Conservation (phyloP, 345 rosid species). For the Brassica juncea region DNA sequence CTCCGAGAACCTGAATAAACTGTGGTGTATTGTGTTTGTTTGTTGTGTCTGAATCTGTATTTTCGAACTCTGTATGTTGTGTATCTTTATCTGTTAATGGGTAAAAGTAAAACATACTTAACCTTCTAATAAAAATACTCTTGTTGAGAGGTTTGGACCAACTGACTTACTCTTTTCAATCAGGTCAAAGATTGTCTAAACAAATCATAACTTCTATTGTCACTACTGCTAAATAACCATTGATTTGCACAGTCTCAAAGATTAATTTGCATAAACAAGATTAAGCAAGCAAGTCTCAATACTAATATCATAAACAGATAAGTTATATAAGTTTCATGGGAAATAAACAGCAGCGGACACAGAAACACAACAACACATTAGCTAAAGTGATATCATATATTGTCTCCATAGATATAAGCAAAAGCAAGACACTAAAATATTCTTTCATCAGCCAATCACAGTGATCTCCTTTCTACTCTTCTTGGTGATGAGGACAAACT, state of each 20-base stretch:
- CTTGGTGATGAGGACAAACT: conserved; percentile 24
- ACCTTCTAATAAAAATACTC: conserved; percentile 17
- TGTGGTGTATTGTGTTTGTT: conserved; percentile 21
- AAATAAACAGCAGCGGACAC: not conserved
- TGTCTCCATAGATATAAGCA: not conserved
- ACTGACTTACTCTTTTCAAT: not conserved
- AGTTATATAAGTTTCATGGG: not conserved
- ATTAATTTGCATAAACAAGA: not conserved
- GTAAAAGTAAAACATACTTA: not conserved
- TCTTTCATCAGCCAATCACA: not conserved
- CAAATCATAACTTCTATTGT: not conserved
- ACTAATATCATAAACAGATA: not conserved
- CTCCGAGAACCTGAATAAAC: not conserved
- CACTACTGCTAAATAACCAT: not conserved
- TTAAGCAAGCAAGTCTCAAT: not conserved
- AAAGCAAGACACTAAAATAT: conserved; percentile 5
- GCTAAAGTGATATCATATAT: not conserved
- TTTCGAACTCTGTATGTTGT: conserved; percentile 5
- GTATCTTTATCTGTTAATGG: not conserved
- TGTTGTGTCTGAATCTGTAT: conserved; percentile 4
- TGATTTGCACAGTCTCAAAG: not conserved
- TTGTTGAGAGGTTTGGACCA: conserved; percentile 17
- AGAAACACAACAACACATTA: not conserved
- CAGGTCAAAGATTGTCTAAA: not conserved
- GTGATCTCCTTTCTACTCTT: not conserved